Evolutionary conservation across 2,329 filamentous ascomycete genomes (phyloP).

Genomic region (Xylariaceae sp.): DNA sequence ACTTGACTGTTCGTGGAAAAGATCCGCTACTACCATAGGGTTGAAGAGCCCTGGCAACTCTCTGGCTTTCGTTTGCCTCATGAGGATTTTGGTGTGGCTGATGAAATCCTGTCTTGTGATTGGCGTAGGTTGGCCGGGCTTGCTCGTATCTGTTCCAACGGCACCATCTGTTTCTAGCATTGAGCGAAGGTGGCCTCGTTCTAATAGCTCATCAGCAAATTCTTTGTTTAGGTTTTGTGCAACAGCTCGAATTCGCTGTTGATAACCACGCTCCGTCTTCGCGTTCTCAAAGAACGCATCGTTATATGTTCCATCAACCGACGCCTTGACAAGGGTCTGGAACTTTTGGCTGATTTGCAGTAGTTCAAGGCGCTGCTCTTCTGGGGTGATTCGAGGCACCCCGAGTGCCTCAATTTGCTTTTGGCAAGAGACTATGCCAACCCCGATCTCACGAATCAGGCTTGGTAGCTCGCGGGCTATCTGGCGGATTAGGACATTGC

Average conservation of each 20-base stretch:
- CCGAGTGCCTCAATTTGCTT: conserved; percentile 54
- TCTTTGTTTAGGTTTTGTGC: conserved; percentile 55
- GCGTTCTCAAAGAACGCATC: conserved; percentile 56
- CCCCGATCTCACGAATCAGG: conserved; percentile 51
- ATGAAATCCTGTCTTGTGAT: conserved; percentile 47
- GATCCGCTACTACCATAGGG: conserved; percentile 60
- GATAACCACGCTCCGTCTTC: conserved; percentile 40
- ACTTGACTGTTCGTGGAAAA: conserved; percentile 64
- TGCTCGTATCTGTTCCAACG: conserved; percentile 2
- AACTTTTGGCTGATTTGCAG: conserved; percentile 52
- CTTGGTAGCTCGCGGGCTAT: conserved; percentile 54
- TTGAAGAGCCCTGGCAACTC: conserved; percentile 69
- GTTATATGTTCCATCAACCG: conserved; percentile 58
- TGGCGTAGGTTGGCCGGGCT: not conserved
- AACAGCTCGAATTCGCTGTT: conserved; percentile 57
- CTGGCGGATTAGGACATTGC: conserved; percentile 54
- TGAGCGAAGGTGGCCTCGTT: conserved; percentile 48
- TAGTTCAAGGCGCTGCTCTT: conserved; percentile 57
- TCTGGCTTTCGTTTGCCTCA: conserved; percentile 52
- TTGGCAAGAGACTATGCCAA: conserved; percentile 43
- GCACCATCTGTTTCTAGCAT: conserved; percentile 1
- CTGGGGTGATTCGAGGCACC: conserved; percentile 48
- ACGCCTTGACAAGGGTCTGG: conserved; percentile 50
- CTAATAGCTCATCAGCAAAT: conserved; percentile 53
- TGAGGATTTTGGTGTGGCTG: conserved; percentile 45